Evolutionary conservation across 2,329 filamentous ascomycete genomes (phyloP), one percentile per base, ranked within the genome.

Genomic region (Talaromyces sp.): DNA sequence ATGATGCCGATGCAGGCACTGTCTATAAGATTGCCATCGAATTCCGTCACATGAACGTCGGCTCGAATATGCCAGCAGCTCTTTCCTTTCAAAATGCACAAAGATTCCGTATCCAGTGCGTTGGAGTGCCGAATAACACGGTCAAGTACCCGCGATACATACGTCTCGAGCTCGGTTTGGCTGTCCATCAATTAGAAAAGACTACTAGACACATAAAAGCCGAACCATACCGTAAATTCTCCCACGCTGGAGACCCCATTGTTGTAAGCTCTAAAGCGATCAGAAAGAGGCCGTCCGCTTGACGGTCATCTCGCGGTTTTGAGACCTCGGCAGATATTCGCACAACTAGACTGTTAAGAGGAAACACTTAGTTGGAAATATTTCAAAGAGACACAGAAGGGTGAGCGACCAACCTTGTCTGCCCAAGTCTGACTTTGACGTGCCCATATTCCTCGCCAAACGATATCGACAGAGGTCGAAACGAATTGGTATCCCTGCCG

Each of bases 401-500:
- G 7, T 46, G 24, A 43, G 35, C 41, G 32, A 65, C 76, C 60
- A 76, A 93, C 92, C 88, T 90, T 60, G 94, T 97, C 79, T 93
- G 96, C 67, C 94, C 94, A 64, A 97, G 79, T 65, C 87, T 84
- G 43, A 97, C 89, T 70, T 96, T 91, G 67, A 89, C 91, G 67
- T 93, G 87, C 64, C 94, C 94, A 81, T 92, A 92, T 69, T 96
- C 91, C 64, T 96, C 88, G 56, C 92, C 92, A 75, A 97, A 96
- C 3, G 81, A 84, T 62, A 99, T 82, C 62, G 88, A 84, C 52
- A 97, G 75, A 54, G 86, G 81, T 65, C 94, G 86, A 75, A 90
- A 94, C 69, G 92, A 83, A 70, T 97, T 90, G 61, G 92, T 83
- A 61, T 83, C 80, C 65, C 94, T 90, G 67, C 90, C 90, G 77